Evolutionary conservation across 441 rosid genomes (phyloP), one percentile per base, ranked within the genome.

Genomic region (Bruguiera hainesii): DNA sequence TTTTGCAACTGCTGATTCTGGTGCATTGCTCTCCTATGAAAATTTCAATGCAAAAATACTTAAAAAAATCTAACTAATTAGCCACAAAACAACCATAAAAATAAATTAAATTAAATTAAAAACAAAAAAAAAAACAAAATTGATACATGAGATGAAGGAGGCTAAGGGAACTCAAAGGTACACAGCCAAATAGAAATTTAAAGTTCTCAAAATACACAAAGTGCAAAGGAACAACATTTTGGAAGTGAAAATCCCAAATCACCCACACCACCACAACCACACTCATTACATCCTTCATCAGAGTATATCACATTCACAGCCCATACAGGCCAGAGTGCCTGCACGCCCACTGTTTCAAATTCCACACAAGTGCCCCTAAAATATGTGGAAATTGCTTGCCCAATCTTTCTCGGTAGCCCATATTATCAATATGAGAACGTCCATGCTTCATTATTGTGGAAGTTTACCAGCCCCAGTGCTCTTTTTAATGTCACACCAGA

Each of bases 1-100:
- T 73, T 85, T 88, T n/a, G 99, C 99, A 67, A 96, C 86, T 67
- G 93, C 99, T 79, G 89, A 78, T 83, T 96, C 99, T 18, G 97
- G 94, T 69, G 80, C 68, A 75, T 90, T 90, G 35, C 75, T 80
- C 72, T 90, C 99, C 99, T 96, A 64, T 67, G 56, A 77, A 75
- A 42, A 37, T 73, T 58, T 16, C 30, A 62, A 68, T 69, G 61
- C 60, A 61, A 65, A 73, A 31, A 48, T 49, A 49, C 57, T 31
- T 63, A 69, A 39, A 56, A 9, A 20, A 26, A 23, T 8, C 28
- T 10, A 20, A 26, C 13, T 8, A 55, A 53, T 69, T 59, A 72
- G 31, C 58, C 29, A 23, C 11, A 51, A 23, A 51, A 19, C 23
- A 15, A 10, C 29, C 10, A 20, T 4, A 4, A 55, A 55, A 23